These are phyloP conservation scores for Candida hispaniensis DNA, from an alignment of 805 yeast genomes.

Conservation along the genomic window DNA sequence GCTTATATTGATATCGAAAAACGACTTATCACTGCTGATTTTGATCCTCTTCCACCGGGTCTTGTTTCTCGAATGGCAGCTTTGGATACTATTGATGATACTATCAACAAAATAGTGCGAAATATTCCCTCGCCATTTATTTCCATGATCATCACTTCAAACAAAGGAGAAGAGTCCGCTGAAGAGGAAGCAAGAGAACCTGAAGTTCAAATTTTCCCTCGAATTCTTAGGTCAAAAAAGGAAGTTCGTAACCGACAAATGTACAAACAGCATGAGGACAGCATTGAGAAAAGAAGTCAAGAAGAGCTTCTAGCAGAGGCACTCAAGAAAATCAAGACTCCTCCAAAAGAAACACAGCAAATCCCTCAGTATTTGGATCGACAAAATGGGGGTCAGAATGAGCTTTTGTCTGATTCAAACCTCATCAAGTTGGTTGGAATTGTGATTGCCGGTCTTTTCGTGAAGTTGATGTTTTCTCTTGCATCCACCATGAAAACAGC, in stretches of 20 bases:
- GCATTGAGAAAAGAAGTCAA: no score
- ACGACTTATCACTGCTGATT: constrained; percentile 9
- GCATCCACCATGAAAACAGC: neutral
- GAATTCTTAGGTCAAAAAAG: neutral
- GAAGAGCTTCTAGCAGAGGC: constrained; percentile 13
- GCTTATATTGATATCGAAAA: constrained; percentile 9
- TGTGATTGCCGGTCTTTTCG: neutral
- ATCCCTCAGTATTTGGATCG: neutral
- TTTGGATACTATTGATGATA: constrained; percentile 36
- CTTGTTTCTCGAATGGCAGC: constrained; percentile 10
- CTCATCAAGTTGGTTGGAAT: constrained; percentile 7
- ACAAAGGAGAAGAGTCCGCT: constrained; percentile 22
- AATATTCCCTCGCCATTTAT: constrained; percentile 66
- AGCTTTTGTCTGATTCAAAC: constrained; percentile 3
- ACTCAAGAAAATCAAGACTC: constrained; percentile 3
- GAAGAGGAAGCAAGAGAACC: constrained; percentile 7
- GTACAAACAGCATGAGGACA: constrained; percentile 15
- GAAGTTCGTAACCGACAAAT: constrained; percentile 9
- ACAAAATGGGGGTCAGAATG: constrained; percentile 3
- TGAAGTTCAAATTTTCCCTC: constrained; percentile 5
- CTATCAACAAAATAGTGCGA: constrained; percentile 46
- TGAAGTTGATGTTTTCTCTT: neutral
- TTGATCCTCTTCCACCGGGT: constrained; percentile 4
- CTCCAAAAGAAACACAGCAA: no score
- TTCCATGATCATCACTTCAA: constrained; percentile 48